These are phyloP conservation scores for Diaporthe eres DNA, from an alignment of 2,329 filamentous ascomycete genomes.

Conservation along the genomic window DNA sequence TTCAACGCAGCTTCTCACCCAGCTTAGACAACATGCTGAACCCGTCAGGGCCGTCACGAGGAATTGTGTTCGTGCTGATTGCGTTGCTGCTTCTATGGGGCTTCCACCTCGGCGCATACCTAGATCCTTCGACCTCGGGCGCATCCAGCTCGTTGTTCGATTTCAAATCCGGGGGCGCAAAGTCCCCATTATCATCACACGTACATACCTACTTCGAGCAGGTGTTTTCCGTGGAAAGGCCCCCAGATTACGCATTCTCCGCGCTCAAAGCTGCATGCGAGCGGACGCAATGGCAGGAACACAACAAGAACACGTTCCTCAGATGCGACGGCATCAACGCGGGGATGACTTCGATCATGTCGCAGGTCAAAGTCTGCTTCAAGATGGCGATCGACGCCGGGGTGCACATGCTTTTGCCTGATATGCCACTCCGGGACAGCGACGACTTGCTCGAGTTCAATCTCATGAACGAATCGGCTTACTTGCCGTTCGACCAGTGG, in stretches of 20 bases:
- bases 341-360: slow-evolving; percentile 50
- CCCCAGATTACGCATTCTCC: slow-evolving; percentile 45
- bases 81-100: slow-evolving; percentile 20
- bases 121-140: background rate
- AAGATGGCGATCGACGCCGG: slow-evolving; percentile 51
- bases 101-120: slow-evolving; percentile 29
- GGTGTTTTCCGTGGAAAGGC: slow-evolving; percentile 47
- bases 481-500: slow-evolving; percentile 49
- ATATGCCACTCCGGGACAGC: slow-evolving; percentile 49
- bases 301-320: slow-evolving; percentile 45
- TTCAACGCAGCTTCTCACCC: background rate
- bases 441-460: slow-evolving; percentile 48
- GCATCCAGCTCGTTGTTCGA: background rate
- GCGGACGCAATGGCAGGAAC: slow-evolving; percentile 41
- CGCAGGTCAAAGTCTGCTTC: slow-evolving; percentile 50
- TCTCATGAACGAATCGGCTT: slow-evolving; percentile 46
- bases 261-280: slow-evolving; percentile 42
- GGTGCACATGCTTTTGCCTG: slow-evolving; percentile 46
- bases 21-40: slow-evolving; percentile 6
- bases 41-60: background rate
- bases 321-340: slow-evolving; percentile 48
- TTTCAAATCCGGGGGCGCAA: background rate
- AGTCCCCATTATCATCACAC: slow-evolving; percentile 34
- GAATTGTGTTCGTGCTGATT: background rate
- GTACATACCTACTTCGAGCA: slow-evolving; percentile 50